Conservation (phyloP, 1,139 yeast species). For the Nematodospora anomalae region DNA sequence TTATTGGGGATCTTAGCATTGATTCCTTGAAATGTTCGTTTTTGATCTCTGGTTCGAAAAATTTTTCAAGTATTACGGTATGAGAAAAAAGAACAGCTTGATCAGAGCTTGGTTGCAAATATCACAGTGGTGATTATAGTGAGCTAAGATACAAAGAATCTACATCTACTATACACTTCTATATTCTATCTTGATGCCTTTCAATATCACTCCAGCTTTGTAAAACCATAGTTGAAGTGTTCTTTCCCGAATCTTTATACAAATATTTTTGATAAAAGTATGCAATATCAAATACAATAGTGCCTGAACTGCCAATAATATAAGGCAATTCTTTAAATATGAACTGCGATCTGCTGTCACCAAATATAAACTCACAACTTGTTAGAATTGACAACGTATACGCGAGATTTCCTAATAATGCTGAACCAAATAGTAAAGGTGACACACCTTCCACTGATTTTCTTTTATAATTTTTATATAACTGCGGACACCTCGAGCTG, state of each 20-base stretch:
- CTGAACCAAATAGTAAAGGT: constrained; percentile 74
- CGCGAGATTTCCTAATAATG: constrained; percentile 76
- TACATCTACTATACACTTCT: no score
- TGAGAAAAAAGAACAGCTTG: no score
- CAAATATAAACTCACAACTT: constrained; percentile 37
- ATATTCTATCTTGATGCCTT: not conserved
- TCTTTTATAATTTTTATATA: constrained; percentile 69
- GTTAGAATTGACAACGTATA: constrained; percentile 75
- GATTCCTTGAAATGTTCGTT: no score
- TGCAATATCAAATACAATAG: constrained; percentile 71
- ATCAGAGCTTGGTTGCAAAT: no score
- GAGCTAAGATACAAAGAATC: no score
- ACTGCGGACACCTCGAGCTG: constrained; percentile 81
- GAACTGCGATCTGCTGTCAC: constrained; percentile 43
- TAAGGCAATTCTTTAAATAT: constrained; percentile 75
- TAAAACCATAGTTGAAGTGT: constrained; percentile 28
- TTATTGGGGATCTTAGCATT: not conserved
- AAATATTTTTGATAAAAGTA: constrained; percentile 67
- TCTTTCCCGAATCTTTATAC: constrained; percentile 30
- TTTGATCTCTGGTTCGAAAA: no score
- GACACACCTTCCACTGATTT: constrained; percentile 86
- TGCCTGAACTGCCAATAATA: constrained; percentile 83
- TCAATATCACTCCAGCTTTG: constrained; percentile 25
- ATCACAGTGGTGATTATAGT: no score
- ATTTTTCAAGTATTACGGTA: no score